phyloP scores from a whole-genome alignment of 495 filamentous ascomycete genomes.

The Penicillium desertorum region DNA sequence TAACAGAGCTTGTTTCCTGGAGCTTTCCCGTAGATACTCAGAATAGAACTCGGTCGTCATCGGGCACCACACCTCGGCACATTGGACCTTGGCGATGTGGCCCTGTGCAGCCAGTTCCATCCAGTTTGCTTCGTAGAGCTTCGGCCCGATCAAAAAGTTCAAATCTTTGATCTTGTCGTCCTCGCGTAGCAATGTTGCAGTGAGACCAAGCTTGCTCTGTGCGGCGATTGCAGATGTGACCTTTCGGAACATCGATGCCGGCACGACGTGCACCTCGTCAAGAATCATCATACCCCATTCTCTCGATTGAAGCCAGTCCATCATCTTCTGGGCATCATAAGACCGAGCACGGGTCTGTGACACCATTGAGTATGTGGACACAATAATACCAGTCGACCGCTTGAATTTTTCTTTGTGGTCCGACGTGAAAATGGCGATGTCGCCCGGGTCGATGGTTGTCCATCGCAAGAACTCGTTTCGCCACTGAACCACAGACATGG shows the following conservation, averaged over 20 bases:
- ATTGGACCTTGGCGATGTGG: constrained; percentile 96
- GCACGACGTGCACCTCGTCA: constrained; percentile 98
- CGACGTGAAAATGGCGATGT: constrained; percentile 92
- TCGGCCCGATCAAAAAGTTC: constrained; percentile 96
- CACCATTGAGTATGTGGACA: constrained; percentile 98
- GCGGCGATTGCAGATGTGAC: constrained; percentile 89
- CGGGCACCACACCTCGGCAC: constrained; percentile 98
- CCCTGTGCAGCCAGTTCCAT: constrained; percentile 97
- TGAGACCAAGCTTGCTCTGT: constrained; percentile 95
- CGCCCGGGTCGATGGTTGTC: constrained; percentile 93
- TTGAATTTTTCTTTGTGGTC: constrained; percentile 90
- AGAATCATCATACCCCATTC: constrained; percentile 99
- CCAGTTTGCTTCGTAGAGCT: constrained; percentile 98
- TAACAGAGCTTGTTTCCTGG: constrained; percentile 67
- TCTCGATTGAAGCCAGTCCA: constrained; percentile 87
- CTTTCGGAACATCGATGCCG: constrained; percentile 90
- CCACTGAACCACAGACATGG: constrained; percentile 98
- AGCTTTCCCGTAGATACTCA: constrained; percentile 78
- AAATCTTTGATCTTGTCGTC: constrained; percentile 98
- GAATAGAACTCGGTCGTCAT: constrained; percentile 99
- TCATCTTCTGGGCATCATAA: constrained; percentile 94
- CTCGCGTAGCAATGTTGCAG: constrained; percentile 90
- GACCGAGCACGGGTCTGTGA: constrained; percentile 82
- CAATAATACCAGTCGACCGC: constrained; percentile 88
- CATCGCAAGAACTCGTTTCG: constrained; percentile 93